Evolutionary conservation across 2,329 filamentous ascomycete genomes (phyloP), one percentile per base, ranked within the genome.

Genomic region (Epichloe amarillans): DNA sequence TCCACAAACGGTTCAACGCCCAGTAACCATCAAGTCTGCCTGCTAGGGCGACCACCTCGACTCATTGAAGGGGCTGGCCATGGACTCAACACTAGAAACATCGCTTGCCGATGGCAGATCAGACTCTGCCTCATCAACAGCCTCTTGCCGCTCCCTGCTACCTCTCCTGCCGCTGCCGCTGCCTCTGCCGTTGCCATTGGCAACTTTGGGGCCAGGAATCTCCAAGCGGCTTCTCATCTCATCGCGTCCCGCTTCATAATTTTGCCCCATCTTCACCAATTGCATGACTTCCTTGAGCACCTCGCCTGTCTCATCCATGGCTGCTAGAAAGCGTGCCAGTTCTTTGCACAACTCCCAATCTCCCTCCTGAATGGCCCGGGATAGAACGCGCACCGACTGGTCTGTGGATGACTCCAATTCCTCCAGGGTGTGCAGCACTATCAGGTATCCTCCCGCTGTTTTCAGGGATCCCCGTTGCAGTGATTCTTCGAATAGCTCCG

Each of bases 261-360:
- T 66, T 21, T 61, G 47, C 8, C 53, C 53, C 38, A 69, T 64
- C 46, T 79, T 75, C 6, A 82, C 77, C 66, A 80, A 72, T 57
- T 80, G 77, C 65, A 94, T 74, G 2, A 85, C 86, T 58, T 84
- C 79, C 50, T 79, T 74, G 46, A 98, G 72, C 43, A 87, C 91
- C 57, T 84, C 81, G 0, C 93, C 93, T 14, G 82, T 86, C 57
- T 88, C 83, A 62, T 98, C 93, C 60, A 98, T 81, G 5, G 91
- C 91, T 45, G 94, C 89, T 51, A 98, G 70, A 67, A 98, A 98
- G n/a, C 91, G 76, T 11, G 93, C 90, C 30, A 98, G 75, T 65
- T 98, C 93, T 60, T 89, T 93, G 69, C 93, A 97, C 30, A 98
- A 71, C 59, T 97, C 90, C 89, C 90, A 98, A 62, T 97, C 91